Base-by-base conservation (phyloP, 805 yeast genomes). In the Myxozyma vanderwaltii region DNA sequence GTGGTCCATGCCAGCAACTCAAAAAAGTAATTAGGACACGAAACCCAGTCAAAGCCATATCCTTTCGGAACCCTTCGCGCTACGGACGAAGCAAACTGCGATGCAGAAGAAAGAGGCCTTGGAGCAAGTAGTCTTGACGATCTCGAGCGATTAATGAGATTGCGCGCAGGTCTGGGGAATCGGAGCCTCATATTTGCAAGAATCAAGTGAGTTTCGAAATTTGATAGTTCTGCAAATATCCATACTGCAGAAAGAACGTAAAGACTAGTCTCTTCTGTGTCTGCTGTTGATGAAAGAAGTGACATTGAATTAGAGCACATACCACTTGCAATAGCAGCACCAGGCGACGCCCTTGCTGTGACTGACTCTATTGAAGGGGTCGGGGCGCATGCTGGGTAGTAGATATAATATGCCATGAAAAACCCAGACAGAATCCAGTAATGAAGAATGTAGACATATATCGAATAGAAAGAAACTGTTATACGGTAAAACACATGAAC, bases 1-100 rank as follows among this genome's bases (percentile, higher is more conserved):
- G 80, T 74, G 1, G 86, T 70, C 96, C 97, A 94, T 1, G 85
- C 78, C 66, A 86, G 74, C 45, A 82, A 76, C 78, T 94, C 99
- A 72, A 91, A 92, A 67, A 90, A 86, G 74, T 94, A 94, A 77
- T 94, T 94, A 66, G 99, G 99, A 73, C 90, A 88, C n/a, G 94
- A 85, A 36, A 91, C 88, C 58, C 79, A 74, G 61, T 82, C 79
- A 71, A 94, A 94, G 8, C 92, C 88, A 67, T 89, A 95, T 19
- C 96, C 97, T 62, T 79, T 79, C 23, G 98, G 95, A 67, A 88
- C 86, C 50, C 77, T 81, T 65, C 86, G 86, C 59, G 80, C 84
- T 46, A 46, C 39, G 3, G 57, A 44, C 23, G 57, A 54, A 4
- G 58, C 53, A 21, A 51, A 33, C 2, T 29, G 46, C 12, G 55